phyloP scores from a whole-genome alignment of 2,329 filamentous ascomycete genomes.

The Aspergillus puulaauensis region DNA sequence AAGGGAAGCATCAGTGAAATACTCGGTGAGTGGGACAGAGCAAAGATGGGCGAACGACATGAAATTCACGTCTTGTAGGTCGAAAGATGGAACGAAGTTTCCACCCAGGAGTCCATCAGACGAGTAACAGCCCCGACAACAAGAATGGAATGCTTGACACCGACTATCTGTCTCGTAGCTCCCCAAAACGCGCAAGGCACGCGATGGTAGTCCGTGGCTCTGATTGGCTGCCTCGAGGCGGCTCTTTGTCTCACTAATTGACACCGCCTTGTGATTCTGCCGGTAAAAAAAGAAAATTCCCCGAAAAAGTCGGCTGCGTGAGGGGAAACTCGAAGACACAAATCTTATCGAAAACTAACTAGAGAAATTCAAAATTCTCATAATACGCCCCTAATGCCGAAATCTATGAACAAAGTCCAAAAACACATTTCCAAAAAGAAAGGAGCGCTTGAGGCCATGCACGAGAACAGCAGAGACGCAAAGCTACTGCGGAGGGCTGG shows the following conservation, averaged over 20 bases:
- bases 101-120: slow-evolving; percentile 6
- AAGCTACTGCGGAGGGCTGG: slow-evolving; percentile 76
- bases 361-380: background rate
- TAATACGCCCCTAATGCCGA: slow-evolving; percentile 60
- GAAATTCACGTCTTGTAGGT: background rate
- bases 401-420: slow-evolving; percentile 74
- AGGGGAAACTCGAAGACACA: slow-evolving; percentile 1
- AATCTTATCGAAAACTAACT: background rate
- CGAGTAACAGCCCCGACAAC: slow-evolving; percentile 21
- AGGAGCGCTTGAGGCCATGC: slow-evolving; percentile 70
- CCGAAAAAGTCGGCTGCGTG: slow-evolving; percentile 1
- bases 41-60: slow-evolving; percentile 1
- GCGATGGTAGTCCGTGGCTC: slow-evolving; percentile 21
- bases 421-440: slow-evolving; percentile 92
- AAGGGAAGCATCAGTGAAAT: slow-evolving; percentile 19
- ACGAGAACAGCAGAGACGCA: slow-evolving; percentile 86
- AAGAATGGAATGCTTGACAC: slow-evolving; percentile 34
- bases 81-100: background rate
- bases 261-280: slow-evolving; percentile 37
- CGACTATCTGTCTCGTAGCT: slow-evolving; percentile 16
- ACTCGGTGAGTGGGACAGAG: slow-evolving; percentile 1
- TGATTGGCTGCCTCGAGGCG: slow-evolving; percentile 21
- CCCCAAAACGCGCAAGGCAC: slow-evolving; percentile 30
- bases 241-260: background rate
- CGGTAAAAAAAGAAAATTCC: slow-evolving; percentile 24